phyloP scores from a whole-genome alignment of 805 yeast genomes.

The Suhomyces faveliae region DNA sequence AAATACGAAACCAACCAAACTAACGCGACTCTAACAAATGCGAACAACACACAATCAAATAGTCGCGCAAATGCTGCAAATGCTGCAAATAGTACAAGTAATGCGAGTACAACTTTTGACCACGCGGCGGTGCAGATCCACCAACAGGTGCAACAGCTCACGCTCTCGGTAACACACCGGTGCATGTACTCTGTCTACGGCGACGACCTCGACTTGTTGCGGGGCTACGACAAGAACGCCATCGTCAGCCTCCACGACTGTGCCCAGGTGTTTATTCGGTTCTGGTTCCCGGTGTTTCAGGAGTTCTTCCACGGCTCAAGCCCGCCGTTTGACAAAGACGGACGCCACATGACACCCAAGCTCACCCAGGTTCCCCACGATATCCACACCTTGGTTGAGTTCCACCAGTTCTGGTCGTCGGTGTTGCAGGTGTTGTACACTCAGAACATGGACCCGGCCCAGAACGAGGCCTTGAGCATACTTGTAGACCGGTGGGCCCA shows the following conservation, averaged over 20 bases:
- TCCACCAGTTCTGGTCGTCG: conserved; percentile 53
- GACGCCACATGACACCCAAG: conserved; percentile 13
- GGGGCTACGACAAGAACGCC: conserved; percentile 42
- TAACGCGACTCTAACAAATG: no score
- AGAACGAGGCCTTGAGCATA: conserved; percentile 21
- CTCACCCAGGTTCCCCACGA: conserved; percentile 12
- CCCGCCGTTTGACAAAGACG: conserved; percentile 20
- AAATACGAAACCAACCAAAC: conserved; percentile 6
- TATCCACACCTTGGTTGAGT: conserved; percentile 28
- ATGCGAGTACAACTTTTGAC: no score
- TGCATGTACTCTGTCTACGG: conserved; percentile 57
- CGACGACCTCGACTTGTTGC: conserved; percentile 50
- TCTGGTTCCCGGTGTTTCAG: conserved; percentile 58
- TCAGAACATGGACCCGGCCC: conserved; percentile 24
- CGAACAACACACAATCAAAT: no score
- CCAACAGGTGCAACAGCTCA: conserved; percentile 27
- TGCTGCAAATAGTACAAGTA: no score
- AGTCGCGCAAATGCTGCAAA: no score
- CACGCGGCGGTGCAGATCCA: background rate
- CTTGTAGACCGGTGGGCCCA: conserved; percentile 15
- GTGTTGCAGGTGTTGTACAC: conserved; percentile 44
- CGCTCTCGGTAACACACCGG: conserved; percentile 46
- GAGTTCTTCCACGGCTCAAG: conserved; percentile 36
- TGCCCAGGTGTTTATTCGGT: conserved; percentile 41
- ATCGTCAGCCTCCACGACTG: conserved; percentile 43